phyloP scores from a whole-genome alignment of 2,329 filamentous ascomycete genomes.

The Aspergillus intermedius region DNA sequence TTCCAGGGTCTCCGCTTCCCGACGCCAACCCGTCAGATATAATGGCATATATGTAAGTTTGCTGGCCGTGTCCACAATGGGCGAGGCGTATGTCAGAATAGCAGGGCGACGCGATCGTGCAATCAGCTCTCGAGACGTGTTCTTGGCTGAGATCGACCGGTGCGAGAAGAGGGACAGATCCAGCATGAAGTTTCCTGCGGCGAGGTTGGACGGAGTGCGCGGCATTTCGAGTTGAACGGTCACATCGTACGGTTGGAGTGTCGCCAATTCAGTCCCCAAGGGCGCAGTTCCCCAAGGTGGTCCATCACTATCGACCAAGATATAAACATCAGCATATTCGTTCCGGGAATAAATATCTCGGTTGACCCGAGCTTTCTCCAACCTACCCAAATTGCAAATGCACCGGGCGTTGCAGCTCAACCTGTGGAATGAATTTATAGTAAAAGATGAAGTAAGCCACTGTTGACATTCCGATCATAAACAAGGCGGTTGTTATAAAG shows the following conservation, averaged over 20 bases:
- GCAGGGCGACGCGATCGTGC: constrained; percentile 65
- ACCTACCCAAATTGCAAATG: constrained; percentile 60
- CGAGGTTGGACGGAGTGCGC: constrained; percentile 66
- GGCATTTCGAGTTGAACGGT: constrained; percentile 69
- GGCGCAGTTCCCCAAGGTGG: constrained; percentile 49
- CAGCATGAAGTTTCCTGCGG: constrained; percentile 90
- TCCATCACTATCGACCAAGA: constrained; percentile 27
- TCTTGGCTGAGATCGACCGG: constrained; percentile 28
- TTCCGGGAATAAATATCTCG: not conserved
- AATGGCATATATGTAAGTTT: constrained; percentile 60
- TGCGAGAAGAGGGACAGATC: constrained; percentile 62
- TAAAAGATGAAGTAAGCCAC: constrained; percentile 63
- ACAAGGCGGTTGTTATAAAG: constrained; percentile 45
- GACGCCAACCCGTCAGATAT: constrained; percentile 60
- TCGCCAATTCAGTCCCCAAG: constrained; percentile 52
- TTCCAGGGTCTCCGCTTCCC: constrained; percentile 57
- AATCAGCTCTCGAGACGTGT: constrained; percentile 40
- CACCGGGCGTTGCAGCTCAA: constrained; percentile 55
- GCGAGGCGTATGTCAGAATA: constrained; percentile 72
- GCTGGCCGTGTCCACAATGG: constrained; percentile 56
- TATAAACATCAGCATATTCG: not conserved
- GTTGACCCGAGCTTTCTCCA: not conserved
- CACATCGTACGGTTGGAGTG: constrained; percentile 79
- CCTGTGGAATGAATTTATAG: constrained; percentile 60
- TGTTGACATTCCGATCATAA: constrained; percentile 53